These are phyloP conservation scores for Pseudogymnoascus sp. DNA, from an alignment of 2,329 filamentous ascomycete genomes.

Conservation along the genomic window DNA sequence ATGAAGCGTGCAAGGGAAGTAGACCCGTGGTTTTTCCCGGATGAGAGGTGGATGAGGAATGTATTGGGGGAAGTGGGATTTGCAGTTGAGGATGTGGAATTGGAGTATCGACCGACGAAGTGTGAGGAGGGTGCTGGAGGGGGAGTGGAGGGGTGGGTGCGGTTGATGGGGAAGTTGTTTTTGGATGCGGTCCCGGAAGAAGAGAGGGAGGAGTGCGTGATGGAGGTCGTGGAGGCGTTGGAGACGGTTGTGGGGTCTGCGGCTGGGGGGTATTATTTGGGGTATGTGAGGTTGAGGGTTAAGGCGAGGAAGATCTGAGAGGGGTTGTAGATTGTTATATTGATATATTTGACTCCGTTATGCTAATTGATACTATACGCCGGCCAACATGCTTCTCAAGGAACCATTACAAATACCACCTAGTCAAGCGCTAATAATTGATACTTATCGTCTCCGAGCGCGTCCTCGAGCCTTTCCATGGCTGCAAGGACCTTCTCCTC, in stretches of 20 bases:
- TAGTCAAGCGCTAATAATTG: conserved; percentile 36
- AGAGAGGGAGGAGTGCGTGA: conserved; percentile 43
- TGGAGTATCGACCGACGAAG: conserved; percentile 56
- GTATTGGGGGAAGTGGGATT: conserved; percentile 31
- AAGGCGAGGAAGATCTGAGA: conserved; percentile 33
- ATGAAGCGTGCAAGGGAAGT: conserved; percentile 39
- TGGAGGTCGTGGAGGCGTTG: conserved; percentile 46
- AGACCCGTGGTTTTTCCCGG: conserved; percentile 66
- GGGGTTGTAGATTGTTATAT: not conserved
- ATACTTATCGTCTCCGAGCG: conserved; percentile 52
- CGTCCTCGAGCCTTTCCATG: conserved; percentile 72
- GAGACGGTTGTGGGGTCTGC: conserved; percentile 45
- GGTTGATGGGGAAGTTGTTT: conserved; percentile 52
- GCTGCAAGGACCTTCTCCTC: conserved; percentile 80
- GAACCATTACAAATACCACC: not conserved
- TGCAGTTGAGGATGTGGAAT: conserved; percentile 41
- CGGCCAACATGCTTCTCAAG: not conserved
- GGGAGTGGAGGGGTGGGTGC: conserved; percentile 57
- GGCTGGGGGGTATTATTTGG: conserved; percentile 48
- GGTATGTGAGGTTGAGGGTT: conserved; percentile 46
- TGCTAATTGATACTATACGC: not conserved
- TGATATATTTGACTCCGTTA: not conserved
- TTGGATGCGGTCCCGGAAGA: conserved; percentile 43
- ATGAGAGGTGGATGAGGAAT: conserved; percentile 46
- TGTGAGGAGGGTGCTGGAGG: conserved; percentile 45